Evolutionary conservation across 2,329 filamentous ascomycete species (phyloP).

Genomic region (Conoideocrella luteorostrata): DNA sequence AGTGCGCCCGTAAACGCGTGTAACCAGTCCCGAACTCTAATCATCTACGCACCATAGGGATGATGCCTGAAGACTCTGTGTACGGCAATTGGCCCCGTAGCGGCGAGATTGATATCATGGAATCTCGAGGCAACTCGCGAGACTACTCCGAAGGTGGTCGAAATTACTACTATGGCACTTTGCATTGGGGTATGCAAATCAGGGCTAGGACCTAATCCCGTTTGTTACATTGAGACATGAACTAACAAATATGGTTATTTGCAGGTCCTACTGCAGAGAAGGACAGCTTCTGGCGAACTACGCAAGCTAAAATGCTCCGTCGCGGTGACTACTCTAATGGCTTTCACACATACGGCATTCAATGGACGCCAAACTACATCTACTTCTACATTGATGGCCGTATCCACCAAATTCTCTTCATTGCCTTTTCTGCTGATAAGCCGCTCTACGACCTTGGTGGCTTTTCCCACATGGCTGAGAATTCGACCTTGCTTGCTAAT

Average conservation of each 20-base stretch:
- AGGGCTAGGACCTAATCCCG: too few species aligned
- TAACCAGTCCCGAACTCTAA: not conserved
- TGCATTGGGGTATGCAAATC: constrained; percentile 41
- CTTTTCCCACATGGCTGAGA: constrained; percentile 33
- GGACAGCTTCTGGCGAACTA: constrained; percentile 29
- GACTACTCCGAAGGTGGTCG: constrained; percentile 37
- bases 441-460: constrained; percentile 35
- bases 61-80: constrained; percentile 41
- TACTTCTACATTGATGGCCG: constrained; percentile 46
- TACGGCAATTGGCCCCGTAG: constrained; percentile 46
- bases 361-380: constrained; percentile 46
- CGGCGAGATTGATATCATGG: constrained; percentile 49
- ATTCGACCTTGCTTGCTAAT: constrained; percentile 33
- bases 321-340: constrained; percentile 32
- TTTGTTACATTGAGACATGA: not conserved
- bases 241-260: not conserved
- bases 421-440: constrained; percentile 25
- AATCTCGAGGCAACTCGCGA: constrained; percentile 32
- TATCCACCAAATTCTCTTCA: constrained; percentile 31
- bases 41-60: constrained; percentile 22
- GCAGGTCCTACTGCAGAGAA: constrained; percentile 18
- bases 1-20: not conserved
- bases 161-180: constrained; percentile 34
- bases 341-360: constrained; percentile 47
- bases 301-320: constrained; percentile 23